Evolutionary conservation across 805 yeast genomes (phyloP), one percentile per base, ranked within the genome.

Genomic region (Saturnispora sanitii): DNA sequence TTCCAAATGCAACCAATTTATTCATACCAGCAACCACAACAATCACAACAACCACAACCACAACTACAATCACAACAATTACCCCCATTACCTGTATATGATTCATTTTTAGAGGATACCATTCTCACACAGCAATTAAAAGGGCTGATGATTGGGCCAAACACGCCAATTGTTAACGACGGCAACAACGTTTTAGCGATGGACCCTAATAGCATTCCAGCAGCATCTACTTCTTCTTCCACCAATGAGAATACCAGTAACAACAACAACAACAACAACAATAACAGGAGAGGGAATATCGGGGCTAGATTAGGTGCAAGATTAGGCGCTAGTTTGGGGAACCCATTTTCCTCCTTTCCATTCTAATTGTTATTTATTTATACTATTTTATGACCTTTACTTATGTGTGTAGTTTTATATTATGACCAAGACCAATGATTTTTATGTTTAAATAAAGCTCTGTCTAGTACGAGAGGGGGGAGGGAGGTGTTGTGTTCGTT

Each of bases 101-200:
- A 33, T 16, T 28, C 41, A 38, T 38, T 38, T 18, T 38, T 25
- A 8, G 41, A 56, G 44, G 60, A 56, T 38, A 35, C 45, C 31
- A 33, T 56, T 29, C 44, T 57, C 30, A 49, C 52, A 35, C 60
- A 53, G 43, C 62, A 57, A 32, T 41, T 57, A 17, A 61, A 57
- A 23, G 54, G 51, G 27, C 45, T 57, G n/a, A 17, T 38, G 25
- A 28, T 37, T 18, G 23, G 18, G 9, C 38, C 33, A 27, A 27
- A 18, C 26, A 6, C 26, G 11, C 26, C 26, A 23, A 23, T 23
- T 23, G 11, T 11, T 11, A 23, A 11, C 26, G 12, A 12, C 34
- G 20, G 15, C 34, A 20, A 12, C 34, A 31, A 18, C 22, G n/a
- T n/a, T n/a, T n/a, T n/a, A n/a, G n/a, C n/a, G n/a, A n/a, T n/a